These are phyloP conservation scores for Leucocoprinus leucothites DNA, from an alignment of 768 basidiomycete genomes.

Conservation along the genomic window DNA sequence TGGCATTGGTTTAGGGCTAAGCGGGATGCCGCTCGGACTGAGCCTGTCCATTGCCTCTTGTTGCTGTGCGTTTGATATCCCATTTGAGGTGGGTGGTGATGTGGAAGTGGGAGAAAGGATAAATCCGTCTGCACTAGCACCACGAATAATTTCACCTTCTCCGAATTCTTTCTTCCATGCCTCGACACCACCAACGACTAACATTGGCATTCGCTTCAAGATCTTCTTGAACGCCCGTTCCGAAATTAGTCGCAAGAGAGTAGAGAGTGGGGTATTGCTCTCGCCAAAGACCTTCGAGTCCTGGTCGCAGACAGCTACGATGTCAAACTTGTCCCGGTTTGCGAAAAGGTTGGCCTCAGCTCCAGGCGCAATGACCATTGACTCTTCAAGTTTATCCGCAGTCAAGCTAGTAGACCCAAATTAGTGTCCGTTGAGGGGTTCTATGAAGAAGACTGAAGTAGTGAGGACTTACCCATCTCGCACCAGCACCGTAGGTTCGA, in stretches of 20 bases:
- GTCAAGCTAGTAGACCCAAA: slow-evolving; percentile 47
- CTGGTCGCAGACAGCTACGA: slow-evolving; percentile 83
- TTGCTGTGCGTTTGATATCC: neutral
- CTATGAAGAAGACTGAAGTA: neutral
- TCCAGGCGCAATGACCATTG: slow-evolving; percentile 67
- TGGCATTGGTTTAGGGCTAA: slow-evolving; percentile 2
- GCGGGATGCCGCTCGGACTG: neutral
- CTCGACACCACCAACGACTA: slow-evolving; percentile 81
- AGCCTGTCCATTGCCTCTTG: neutral
- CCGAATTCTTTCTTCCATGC: slow-evolving; percentile 72
- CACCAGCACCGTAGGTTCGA: slow-evolving; percentile 77
- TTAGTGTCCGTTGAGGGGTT: slow-evolving; percentile 8
- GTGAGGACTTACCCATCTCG: slow-evolving; percentile 57
- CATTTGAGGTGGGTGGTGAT: neutral
- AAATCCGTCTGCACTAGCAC: neutral
- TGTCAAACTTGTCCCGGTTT: slow-evolving; percentile 84
- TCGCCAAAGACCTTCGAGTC: slow-evolving; percentile 50
- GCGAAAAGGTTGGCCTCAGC: slow-evolving; percentile 72
- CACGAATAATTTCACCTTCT: slow-evolving; percentile 27
- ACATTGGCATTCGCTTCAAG: slow-evolving; percentile 71
- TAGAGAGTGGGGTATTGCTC: slow-evolving; percentile 48
- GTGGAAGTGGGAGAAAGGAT: neutral
- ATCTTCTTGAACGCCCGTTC: slow-evolving; percentile 71
- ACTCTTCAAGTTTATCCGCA: slow-evolving; percentile 65
- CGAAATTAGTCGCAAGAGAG: slow-evolving; percentile 66